Evolutionary conservation across 2,329 filamentous ascomycete species (phyloP).

Genomic region (Camptophora hylomeconis): DNA sequence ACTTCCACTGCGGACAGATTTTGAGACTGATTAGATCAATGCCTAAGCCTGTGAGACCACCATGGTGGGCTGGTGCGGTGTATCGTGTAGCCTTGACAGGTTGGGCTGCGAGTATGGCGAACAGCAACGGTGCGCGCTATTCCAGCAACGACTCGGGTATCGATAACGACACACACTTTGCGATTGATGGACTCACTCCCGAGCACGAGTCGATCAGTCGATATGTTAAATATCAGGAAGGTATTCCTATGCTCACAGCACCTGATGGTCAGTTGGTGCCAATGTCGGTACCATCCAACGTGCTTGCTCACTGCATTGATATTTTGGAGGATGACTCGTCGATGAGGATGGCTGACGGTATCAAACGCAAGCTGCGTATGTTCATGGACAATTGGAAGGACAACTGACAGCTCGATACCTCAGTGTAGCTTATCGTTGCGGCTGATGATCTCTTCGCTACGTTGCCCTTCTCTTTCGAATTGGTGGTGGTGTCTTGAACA

Average conservation of each 20-base stretch:
- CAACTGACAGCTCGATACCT: too few relatives aligned
- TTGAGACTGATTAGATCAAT: conserved; percentile 48
- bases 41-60: conserved; percentile 46
- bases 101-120: conserved; percentile 48
- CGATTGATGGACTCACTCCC: conserved; percentile 36
- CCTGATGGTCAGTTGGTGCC: conserved; percentile 34
- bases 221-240: conserved; percentile 41
- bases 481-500: too few relatives aligned
- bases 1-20: conserved; percentile 57
- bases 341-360: conserved; percentile 41
- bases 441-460: conserved; percentile 1
- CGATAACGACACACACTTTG: conserved; percentile 29
- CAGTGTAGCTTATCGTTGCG: too few relatives aligned
- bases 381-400: conserved; percentile 21
- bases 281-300: conserved; percentile 34
- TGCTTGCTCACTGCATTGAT: conserved; percentile 40
- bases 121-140: conserved; percentile 31
- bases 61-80: conserved; percentile 59
- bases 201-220: conserved; percentile 39
- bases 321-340: conserved; percentile 40
- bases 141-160: conserved; percentile 18
- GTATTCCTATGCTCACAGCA: conserved; percentile 38
- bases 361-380: conserved; percentile 39
- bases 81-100: conserved; percentile 54
- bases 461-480: conserved; percentile 1